Conservation (phyloP, 108 stramenopile species). For the Licmophora abbreviata region DNA sequence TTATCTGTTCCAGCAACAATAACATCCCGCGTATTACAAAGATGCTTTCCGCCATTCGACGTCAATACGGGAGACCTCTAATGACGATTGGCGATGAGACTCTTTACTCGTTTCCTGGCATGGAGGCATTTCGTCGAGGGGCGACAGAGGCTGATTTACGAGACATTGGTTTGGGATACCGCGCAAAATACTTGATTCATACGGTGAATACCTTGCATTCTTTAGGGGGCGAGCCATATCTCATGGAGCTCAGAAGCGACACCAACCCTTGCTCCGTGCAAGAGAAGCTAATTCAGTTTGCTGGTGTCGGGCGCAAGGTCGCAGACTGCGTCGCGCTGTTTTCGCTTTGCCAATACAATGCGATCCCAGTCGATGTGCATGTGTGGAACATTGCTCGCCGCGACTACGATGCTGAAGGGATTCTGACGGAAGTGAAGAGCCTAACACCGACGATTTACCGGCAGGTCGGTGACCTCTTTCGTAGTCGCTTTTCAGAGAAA, state of each 20-base stretch:
- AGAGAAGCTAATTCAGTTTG: slow-evolving; percentile 55
- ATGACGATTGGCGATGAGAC: slow-evolving; percentile 17
- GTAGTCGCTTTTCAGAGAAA: slow-evolving; percentile 63
- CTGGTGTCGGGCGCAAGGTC: slow-evolving; percentile 93
- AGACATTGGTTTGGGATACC: slow-evolving; percentile 88
- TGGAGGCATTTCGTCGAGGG: slow-evolving; percentile 29
- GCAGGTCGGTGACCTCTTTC: slow-evolving; percentile 89
- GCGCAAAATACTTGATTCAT: slow-evolving; percentile 86
- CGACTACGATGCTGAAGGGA: slow-evolving; percentile 58
- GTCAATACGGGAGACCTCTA: slow-evolving; percentile 64
- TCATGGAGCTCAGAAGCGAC: slow-evolving; percentile 27
- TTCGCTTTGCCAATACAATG: slow-evolving; percentile 73
- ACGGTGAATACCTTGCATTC: slow-evolving; percentile 47
- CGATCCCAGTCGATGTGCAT: slow-evolving; percentile 95
- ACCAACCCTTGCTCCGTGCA: slow-evolving; percentile 51
- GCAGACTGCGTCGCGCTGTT: slow-evolving; percentile 99
- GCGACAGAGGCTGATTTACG: slow-evolving; percentile 72
- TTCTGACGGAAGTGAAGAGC: slow-evolving; percentile 59
- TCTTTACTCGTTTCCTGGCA: slow-evolving; percentile 80
- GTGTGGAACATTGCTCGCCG: slow-evolving; percentile 95
- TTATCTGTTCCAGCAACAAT: slow-evolving; percentile 98
- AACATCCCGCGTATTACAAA: slow-evolving; percentile 94
- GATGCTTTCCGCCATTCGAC: slow-evolving; percentile 79
- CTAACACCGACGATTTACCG: slow-evolving; percentile 91
- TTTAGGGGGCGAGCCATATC: slow-evolving; percentile 56